Base-by-base conservation (phyloP, 495 filamentous ascomycete genomes). In the Penicillium longicatenatum region DNA sequence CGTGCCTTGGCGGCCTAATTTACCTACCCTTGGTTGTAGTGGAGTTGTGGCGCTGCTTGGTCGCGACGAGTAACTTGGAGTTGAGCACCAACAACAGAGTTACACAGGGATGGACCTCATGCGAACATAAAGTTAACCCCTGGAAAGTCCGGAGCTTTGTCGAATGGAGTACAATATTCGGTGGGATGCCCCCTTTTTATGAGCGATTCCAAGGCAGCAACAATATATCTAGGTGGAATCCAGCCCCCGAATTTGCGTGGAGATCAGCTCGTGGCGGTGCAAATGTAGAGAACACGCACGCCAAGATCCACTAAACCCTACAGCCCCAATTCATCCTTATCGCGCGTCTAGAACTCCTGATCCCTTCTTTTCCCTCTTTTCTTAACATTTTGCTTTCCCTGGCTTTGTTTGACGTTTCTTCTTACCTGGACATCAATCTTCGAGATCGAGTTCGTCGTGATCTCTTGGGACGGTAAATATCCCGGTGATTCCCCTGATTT, bases 221-320 rank as follows among this genome's bases (percentile, higher is more conserved):
- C 31, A 19, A 16, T 16, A 43, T 12, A 26, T 30, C 7, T 17
- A 39, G 31, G 7, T 6, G 31, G 31, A 35, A 11, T 35, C 8
- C 31, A 39, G 31, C 37, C 39, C 21, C 21, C 37, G 20, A 54
- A 30, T 22, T 22, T 51, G 16, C 31, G n/a, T 11, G 50, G 35
- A 42, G n/a, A 21, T 51, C 56, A 59, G 49, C 48, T 26, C 50
- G 61, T 64, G 61, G 61, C 61, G 61, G 61, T 60, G 61, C 61
- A 56, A 56, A 16, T 14, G 8, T 22, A 1, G 20, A 47, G 37
- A 11, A 52, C 41, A 41, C 51, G 46, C 47, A 55, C 41, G 60
- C 60, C 52, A 59, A 63, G 57, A 17, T 54, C 52, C 39, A 54
- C 63, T 65, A 65, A 65, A 61, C 58, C 62, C 58, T 65, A 65